A percentile compares a stretch with the other conserved stretches of the same genome.
Evolutionary conservation across 169 alveolate genomes (phyloP).

Genomic region (Plasmodium chabaudi): DNA sequence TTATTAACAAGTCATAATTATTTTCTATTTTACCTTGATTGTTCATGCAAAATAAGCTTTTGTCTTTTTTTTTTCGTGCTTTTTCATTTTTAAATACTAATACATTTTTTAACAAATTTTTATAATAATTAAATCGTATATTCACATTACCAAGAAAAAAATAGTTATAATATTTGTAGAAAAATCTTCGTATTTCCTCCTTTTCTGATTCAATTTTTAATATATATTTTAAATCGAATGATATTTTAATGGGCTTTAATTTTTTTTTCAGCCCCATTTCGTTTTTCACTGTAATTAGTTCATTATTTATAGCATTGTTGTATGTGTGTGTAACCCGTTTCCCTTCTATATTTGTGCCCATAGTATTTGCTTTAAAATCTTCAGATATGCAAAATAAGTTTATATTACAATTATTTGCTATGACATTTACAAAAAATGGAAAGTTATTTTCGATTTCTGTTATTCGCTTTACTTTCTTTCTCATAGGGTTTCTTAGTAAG

Average conservation of each 20-base stretch:
- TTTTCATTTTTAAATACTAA: conserved; percentile 9
- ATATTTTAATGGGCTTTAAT: background rate
- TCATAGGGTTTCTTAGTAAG: conserved; percentile 3
- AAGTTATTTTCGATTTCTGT: background rate
- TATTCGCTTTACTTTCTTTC: conserved; percentile 3
- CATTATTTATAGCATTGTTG: background rate
- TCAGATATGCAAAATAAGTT: conserved; percentile 14
- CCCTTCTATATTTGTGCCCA: too few species aligned
- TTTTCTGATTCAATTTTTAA: conserved; percentile 6
- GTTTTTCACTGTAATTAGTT: too few species aligned
- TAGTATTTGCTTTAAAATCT: background rate
- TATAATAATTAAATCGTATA: background rate
- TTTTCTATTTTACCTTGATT: background rate
- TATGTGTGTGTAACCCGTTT: background rate
- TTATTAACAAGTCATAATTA: conserved; percentile 13
- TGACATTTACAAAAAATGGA: conserved; percentile 6
- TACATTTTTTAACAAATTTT: conserved; percentile 5
- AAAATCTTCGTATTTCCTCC: background rate
- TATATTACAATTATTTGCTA: background rate
- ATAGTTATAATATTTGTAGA: background rate
- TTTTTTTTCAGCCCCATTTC: background rate
- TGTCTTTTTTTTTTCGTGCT: background rate
- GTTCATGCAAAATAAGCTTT: background rate
- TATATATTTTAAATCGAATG: conserved; percentile 9
- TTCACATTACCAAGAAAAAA: conserved; percentile 26